Evolutionary conservation across 192 early-diverging fungal species (phyloP), one percentile per base, ranked within the genome.

Genomic region (Gonapodya sp.): DNA sequence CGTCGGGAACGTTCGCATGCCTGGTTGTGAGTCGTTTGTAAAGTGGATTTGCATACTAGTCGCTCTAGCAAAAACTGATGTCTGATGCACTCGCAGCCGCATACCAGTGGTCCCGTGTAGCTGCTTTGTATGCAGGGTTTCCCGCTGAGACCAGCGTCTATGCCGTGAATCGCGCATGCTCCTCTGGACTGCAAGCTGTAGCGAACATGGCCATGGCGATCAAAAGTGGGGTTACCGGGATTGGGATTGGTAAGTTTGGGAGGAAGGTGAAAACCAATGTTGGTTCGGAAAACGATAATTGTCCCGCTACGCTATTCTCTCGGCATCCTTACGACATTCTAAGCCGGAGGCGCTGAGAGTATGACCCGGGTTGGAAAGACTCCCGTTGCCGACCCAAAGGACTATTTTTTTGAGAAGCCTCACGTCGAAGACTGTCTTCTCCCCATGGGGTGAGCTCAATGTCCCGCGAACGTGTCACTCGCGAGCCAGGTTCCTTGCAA

Each of bases 161-260:
- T 80, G 94, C 94, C 31, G 91, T 96, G 83, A 98, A 98, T 91
- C 89, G 96, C 34, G 95, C 96, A 84, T 98, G 96, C 90, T 95
- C 95, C 73, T 93, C 91, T 79, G 96, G 97, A 77, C 92, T 98
- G 35, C 94, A 96, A 79, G 95, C 97, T 18, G 92, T 93, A 75
- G 46, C 46, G 46, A 64, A 93, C 84, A 93, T 97, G 80, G 97
- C 95, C 35, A 90, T 93, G 80, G 93, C 92, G 74, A 97, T 98
- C 87, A 92, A 92, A 85, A 86, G 93, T 35, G 96, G 96, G 78
- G 89, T 92, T 87, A 96, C 97, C 82, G 94, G 95, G 82, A 87
- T 94, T 78, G 96, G 96, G 81, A 95, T 98, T 83, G 95, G 96
- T 64, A 35, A 72, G 84, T 80, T 75, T 95, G n/a, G n/a, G n/a